A percentile compares a stretch with the other conserved stretches of the same genome.
Conservation (phyloP, 352 stramenopile species). For the Phytopythium vexans region DNA sequence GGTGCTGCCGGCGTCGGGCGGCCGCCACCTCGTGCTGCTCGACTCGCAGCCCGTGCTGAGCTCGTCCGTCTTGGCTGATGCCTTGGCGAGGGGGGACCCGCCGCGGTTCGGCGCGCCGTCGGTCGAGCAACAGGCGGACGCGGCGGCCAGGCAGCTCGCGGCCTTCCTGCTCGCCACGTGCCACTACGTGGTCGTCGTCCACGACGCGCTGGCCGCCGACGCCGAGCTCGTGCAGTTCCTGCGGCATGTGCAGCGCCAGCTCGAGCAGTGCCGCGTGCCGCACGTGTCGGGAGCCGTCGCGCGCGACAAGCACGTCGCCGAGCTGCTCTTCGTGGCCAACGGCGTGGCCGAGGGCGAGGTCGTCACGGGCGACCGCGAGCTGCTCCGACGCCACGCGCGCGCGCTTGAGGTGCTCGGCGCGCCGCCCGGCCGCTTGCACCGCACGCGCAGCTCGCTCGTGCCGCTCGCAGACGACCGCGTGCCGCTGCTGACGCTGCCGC, state of each 20-base stretch:
- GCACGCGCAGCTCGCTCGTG: slow-evolving; percentile 7
- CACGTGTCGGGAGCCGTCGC: slow-evolving; percentile 53
- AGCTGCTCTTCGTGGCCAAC: slow-evolving; percentile 63
- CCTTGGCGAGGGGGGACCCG: slow-evolving; percentile 45
- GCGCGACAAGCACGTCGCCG: slow-evolving; percentile 41
- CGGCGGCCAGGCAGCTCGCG: slow-evolving; percentile 56
- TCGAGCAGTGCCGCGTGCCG: slow-evolving; percentile 51
- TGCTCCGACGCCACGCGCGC: slow-evolving; percentile 28
- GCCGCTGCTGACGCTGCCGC: slow-evolving; percentile 4
- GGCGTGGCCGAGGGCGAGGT: slow-evolving; percentile 28
- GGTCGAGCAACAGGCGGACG: slow-evolving; percentile 64
- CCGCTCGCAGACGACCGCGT: slow-evolving; percentile 8
- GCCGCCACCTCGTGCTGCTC: slow-evolving; percentile 47
- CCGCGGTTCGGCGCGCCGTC: slow-evolving; percentile 35
- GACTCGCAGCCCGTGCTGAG: slow-evolving; percentile 71
- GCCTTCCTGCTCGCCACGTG: slow-evolving; percentile 70
- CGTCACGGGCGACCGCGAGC: slow-evolving; percentile 25
- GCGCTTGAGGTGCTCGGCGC: slow-evolving; percentile 32
- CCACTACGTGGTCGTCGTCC: slow-evolving; percentile 73
- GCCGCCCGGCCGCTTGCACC: neutral
- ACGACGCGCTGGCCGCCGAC: slow-evolving; percentile 38
- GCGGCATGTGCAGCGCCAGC: slow-evolving; percentile 43
- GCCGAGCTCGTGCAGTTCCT: slow-evolving; percentile 40
- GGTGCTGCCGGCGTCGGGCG: slow-evolving; percentile 25
- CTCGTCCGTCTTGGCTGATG: slow-evolving; percentile 47